Conservation (phyloP, 163 green algal genomes). For the Trebouxiophyceae sp. region DNA sequence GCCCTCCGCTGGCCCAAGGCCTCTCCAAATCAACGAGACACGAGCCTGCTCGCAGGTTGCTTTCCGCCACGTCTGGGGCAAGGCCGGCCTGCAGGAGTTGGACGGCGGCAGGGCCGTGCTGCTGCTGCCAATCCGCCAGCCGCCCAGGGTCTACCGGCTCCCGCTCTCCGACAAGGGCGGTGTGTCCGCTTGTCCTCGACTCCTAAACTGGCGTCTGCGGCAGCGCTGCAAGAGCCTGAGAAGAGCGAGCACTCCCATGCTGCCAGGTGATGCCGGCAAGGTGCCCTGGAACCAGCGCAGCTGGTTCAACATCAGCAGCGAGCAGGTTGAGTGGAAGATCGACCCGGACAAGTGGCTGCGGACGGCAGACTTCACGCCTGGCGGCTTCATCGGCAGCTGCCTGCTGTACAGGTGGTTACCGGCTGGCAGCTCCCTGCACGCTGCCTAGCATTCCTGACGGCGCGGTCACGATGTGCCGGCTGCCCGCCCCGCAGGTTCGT, state of each 20-base stretch:
- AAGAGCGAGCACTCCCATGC: neutral
- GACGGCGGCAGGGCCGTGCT: neutral
- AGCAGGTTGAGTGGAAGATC: neutral
- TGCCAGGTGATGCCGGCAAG: neutral
- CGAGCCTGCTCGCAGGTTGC: no score
- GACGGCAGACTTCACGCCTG: neutral
- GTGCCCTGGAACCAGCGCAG: neutral
- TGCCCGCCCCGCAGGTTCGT: neutral
- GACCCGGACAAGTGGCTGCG: neutral
- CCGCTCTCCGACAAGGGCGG: neutral
- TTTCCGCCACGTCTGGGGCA: neutral
- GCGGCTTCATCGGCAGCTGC: neutral
- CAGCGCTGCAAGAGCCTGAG: neutral
- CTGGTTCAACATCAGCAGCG: neutral
- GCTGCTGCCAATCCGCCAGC: neutral
- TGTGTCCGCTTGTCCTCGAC: neutral
- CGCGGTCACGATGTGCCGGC: neutral
- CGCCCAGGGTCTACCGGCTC: constrained; percentile 1
- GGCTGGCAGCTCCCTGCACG: neutral
- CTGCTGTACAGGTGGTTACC: constrained; percentile 3
- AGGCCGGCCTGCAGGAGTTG: neutral
- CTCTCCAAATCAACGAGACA: neutral
- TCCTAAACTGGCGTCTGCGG: no score
- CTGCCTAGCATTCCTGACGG: neutral
- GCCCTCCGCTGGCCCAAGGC: neutral